Base-by-base conservation (phyloP, 805 yeast genomes). In the Ogataea corticis region DNA sequence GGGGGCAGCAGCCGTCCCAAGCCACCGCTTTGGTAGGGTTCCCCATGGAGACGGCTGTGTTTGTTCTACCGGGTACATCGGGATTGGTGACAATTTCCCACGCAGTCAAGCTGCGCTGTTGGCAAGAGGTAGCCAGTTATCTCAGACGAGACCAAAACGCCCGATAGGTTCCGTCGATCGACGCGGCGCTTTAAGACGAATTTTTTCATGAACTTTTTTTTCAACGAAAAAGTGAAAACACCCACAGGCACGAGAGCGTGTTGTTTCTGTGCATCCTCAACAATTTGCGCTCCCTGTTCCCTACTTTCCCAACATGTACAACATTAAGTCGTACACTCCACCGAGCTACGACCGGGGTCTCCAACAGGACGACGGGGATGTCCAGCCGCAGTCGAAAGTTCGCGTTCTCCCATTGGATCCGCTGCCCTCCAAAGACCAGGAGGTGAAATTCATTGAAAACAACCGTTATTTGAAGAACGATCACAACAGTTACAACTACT, bases 41-140 rank as follows among this genome's bases (percentile, higher is more conserved):
- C 40, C 51, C 36, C 19, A 46, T 21, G 51, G 62, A 46, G 11
- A 48, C 57, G n/a, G 46, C 57, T 4, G 59, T 79, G 0, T 81
- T 72, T 61, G 89, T 85, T 5, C 73, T 84, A 21, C 90, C 91
- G 2, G 82, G 82, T 36, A 84, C 91, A 0, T 83, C 89, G 4
- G 92, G 92, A 1, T 62, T 86, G 7, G 91, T 83, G 7, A 73
- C 83, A 9, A 65, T 80, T 56, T 65, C 70, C 23, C 67, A 66
- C 45, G 66, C 63, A 0, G 72, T 69, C 32, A 81, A 81, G 56
- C 56, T 78, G 41, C 54, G 45, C 3, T 51, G 75, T 14, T 84
- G 89, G 89, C 54, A 56, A 12, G 61, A 61, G 11, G 53, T 83
- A 43, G 57, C 59, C 4, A 48, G 44, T 14, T 65, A 58, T 38